These are phyloP conservation scores for Ophiostoma pallidulum DNA, from an alignment of 2,329 filamentous ascomycete genomes.

Conservation along the genomic window DNA sequence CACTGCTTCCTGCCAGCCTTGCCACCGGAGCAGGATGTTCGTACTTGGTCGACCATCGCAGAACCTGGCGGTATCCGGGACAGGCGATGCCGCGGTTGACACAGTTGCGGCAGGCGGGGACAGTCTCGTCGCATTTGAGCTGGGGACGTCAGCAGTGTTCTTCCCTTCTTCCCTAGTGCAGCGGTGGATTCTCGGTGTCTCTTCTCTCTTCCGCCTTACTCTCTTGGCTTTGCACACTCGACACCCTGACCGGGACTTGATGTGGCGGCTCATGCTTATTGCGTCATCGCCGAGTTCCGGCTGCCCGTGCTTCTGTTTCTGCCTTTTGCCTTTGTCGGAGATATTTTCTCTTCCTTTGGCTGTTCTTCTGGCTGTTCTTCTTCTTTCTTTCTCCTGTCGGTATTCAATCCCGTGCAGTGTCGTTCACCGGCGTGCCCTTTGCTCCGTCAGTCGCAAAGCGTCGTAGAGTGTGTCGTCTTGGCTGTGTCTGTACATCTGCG, in stretches of 20 bases:
- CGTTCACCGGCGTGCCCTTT: no score
- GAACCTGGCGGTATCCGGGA: constrained; percentile 24
- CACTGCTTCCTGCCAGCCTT: neutral
- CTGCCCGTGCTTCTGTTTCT: neutral
- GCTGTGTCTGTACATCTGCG: no score
- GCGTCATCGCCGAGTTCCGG: neutral
- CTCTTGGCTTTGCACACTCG: constrained; percentile 16
- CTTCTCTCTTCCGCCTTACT: neutral
- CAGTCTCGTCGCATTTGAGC: constrained; percentile 26
- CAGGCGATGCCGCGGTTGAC: constrained; percentile 22
- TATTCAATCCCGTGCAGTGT: no score
- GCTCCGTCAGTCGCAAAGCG: no score
- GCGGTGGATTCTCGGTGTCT: no score
- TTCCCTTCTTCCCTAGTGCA: no score
- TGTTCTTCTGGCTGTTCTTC: neutral
- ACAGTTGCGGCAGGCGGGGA: constrained; percentile 23
- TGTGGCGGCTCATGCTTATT: constrained; percentile 14
- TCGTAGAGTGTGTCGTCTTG: no score
- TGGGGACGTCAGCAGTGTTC: neutral
- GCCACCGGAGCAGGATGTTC: constrained; percentile 18
- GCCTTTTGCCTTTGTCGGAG: neutral
- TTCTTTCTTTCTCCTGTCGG: neutral
- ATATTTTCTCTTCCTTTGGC: neutral
- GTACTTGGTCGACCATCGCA: constrained; percentile 35
- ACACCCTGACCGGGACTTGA: constrained; percentile 16